phyloP scores from a whole-genome alignment of 345 rosid genomes.

The Arabidopsis suecica region DNA sequence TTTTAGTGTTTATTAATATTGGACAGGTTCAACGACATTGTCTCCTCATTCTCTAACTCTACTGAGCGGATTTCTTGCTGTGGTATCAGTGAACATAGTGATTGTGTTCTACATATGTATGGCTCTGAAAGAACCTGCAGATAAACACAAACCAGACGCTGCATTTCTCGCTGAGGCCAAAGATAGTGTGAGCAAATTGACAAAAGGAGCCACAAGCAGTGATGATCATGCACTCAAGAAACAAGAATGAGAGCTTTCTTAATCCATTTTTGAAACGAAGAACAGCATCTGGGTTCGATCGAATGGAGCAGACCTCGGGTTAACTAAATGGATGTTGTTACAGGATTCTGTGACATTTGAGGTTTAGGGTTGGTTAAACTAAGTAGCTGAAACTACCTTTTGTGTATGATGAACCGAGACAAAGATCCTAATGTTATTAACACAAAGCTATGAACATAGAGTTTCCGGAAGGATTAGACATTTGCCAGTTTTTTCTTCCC shows the following conservation, averaged over 20 bases:
- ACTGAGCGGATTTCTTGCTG: conserved; percentile 75
- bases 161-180: conserved; percentile 65
- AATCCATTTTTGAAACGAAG: not conserved
- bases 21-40: conserved; percentile 59
- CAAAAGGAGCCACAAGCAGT: conserved; percentile 33
- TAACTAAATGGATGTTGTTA: not conserved
- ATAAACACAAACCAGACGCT: conserved; percentile 73
- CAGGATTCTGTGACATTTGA: not conserved
- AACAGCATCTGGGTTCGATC: not conserved
- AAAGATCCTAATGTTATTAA: not conserved
- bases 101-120: conserved; percentile 70
- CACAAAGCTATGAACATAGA: not conserved
- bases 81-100: conserved; percentile 70
- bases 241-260: conserved; percentile 39
- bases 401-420: not conserved
- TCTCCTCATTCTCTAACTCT: conserved; percentile 67
- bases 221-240: conserved; percentile 47
- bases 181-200: conserved; percentile 57
- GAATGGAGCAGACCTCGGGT: not conserved
- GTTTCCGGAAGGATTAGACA: not conserved
- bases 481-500: not conserved
- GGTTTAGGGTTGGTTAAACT: conserved; percentile 1
- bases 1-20: conserved; percentile 3
- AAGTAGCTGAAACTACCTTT: not conserved
- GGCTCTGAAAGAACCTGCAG: conserved; percentile 80